These are phyloP conservation scores for Clarireedia homoeocarpa DNA, from an alignment of 2,329 filamentous ascomycete species.

Conservation along the genomic window DNA sequence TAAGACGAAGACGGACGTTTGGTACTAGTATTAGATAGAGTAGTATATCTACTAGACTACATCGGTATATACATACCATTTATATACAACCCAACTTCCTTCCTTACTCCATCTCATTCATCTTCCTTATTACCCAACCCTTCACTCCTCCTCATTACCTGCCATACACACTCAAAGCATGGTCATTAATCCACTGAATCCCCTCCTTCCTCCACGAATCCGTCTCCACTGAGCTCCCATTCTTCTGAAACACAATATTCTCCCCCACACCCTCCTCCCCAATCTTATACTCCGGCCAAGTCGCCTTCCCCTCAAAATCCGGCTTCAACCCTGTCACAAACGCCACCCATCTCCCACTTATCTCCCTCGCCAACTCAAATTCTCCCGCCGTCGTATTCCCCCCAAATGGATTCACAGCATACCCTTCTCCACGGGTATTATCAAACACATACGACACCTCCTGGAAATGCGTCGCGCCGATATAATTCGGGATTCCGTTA, in stretches of 20 bases:
- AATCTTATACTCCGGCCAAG: not conserved
- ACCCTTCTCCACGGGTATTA: slow-evolving; percentile 42
- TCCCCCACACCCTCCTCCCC: not conserved
- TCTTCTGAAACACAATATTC: slow-evolving; percentile 1
- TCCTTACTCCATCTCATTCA: too few species aligned
- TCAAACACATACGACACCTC: slow-evolving; percentile 48
- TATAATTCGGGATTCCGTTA: slow-evolving; percentile 22
- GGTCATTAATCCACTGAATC: not conserved
- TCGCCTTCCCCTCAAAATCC: not conserved
- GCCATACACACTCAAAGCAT: slow-evolving; percentile 1
- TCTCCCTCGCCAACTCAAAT: slow-evolving; percentile 8
- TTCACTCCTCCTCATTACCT: not conserved
- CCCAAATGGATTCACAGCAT: slow-evolving; percentile 14
- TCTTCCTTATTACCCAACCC: too few species aligned
- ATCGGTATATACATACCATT: too few species aligned
- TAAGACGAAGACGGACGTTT: too few species aligned
- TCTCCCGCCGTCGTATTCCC: not conserved
- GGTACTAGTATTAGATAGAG: too few species aligned
- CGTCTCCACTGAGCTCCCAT: not conserved
- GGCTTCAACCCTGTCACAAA: slow-evolving; percentile 10
- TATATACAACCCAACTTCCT: too few species aligned
- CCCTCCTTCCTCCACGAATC: not conserved
- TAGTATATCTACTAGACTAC: too few species aligned
- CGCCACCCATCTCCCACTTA: slow-evolving; percentile 13
- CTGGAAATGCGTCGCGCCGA: slow-evolving; percentile 35